Conservation (phyloP, 495 filamentous ascomycete species). For the Chlorociboria aeruginascens region DNA sequence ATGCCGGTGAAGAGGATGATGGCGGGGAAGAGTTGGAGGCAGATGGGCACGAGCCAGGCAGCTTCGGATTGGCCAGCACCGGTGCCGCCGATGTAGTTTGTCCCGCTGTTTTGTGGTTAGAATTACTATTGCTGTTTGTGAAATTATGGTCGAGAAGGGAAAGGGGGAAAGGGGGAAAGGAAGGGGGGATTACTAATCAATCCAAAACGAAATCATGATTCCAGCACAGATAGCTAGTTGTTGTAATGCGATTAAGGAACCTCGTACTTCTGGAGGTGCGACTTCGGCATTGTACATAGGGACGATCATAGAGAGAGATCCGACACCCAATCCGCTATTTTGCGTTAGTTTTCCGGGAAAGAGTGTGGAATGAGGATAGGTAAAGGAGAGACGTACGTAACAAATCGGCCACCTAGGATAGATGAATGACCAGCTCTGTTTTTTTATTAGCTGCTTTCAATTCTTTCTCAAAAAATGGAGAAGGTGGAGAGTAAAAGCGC, state of each 20-base stretch:
- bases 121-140: no score
- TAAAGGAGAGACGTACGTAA: constrained; percentile 35
- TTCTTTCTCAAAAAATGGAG: no score
- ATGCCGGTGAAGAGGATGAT: constrained; percentile 55
- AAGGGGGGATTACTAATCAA: constrained; percentile 39
- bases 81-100: constrained; percentile 69
- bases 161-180: no score
- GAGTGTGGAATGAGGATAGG: not conserved
- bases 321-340: constrained; percentile 53
- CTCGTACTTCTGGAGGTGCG: constrained; percentile 46
- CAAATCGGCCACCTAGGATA: constrained; percentile 64
- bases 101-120: constrained; percentile 23
- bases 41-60: constrained; percentile 57
- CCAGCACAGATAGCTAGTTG: constrained; percentile 75
- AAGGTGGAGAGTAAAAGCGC: not conserved
- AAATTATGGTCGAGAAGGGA: no score
- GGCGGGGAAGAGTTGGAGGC: constrained; percentile 49
- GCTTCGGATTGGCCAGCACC: constrained; percentile 47
- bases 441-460: not conserved
- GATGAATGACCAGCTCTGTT: constrained; percentile 35
- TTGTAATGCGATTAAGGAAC: constrained; percentile 64
- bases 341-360: not conserved
- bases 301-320: constrained; percentile 53
- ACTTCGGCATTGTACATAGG: constrained; percentile 63
- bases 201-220: constrained; percentile 79